Evolutionary conservation across 805 yeast genomes (phyloP), one percentile per base, ranked within the genome.

Genomic region (Candida hungchunana): DNA sequence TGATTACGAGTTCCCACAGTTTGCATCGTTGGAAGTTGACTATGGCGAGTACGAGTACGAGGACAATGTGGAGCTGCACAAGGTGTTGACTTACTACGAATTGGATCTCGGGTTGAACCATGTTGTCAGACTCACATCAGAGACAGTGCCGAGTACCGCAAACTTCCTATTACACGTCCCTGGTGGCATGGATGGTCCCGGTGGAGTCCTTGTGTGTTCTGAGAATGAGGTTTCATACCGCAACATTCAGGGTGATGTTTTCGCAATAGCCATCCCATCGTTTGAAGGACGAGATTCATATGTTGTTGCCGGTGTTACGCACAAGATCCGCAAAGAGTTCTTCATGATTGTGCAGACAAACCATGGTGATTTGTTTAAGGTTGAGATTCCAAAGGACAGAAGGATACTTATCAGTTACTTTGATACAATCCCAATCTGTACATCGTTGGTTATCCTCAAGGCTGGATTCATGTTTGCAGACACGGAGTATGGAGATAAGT

Each of bases 51-150:
- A 49, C 32, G 62, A 62, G 21, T 53, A 56, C 20, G 53, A 48
- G 15, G 51, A 52, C 18, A 33, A 37, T 2, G 29, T 44, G 12
- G 47, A 50, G 29, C 39, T 35, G 42, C 53, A 51, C 39, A 67
- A 61, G 32, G 46, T 51, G 19, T 62, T 90, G 34, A 71, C 75
- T 4, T 82, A 75, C 54, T 90, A 90, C 60, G 90, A 86, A 51
- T 61, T 89, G 18, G 97, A 93, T 56, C 69, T 85, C 26, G 96
- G 97, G 1, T 63, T 90, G 31, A 89, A 89, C 51, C 83, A 82
- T 53, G 73, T 89, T 2, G 67, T 82, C 1, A 72, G 70, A 38
- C 68, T 67, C 45, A 68, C 60, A 59, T 53, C 71, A n/a, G 69
- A 57, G 27, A 53, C 42, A 7, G 58, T 76, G 2, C 51, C 59